A percentile compares a stretch with the other conserved stretches of the same genome.
Evolutionary conservation across 441 rosid genomes (phyloP).

Genomic region (Croton laevigatus): DNA sequence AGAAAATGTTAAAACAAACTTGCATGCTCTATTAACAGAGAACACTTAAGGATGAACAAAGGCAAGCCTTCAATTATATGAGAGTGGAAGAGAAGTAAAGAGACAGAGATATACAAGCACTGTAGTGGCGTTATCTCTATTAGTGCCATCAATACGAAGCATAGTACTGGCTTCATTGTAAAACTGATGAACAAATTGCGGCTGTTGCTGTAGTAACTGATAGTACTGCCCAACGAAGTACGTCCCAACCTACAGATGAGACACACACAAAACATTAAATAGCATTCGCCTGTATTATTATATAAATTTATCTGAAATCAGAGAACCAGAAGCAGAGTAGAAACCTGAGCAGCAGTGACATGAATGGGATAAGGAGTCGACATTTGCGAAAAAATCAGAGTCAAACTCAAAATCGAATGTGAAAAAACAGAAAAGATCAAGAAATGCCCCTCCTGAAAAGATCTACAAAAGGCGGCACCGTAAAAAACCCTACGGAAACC

Average conservation of each 20-base stretch:
- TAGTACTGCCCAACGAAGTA: slow-evolving; percentile 89
- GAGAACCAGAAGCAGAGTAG: not conserved
- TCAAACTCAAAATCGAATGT: not conserved
- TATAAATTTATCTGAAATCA: not conserved
- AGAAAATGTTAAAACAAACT: not conserved
- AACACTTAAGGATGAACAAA: not conserved
- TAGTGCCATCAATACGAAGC: slow-evolving; percentile 69
- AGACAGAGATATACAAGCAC: slow-evolving; percentile 49
- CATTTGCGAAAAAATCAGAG: slow-evolving; percentile 32
- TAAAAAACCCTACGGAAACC: not conserved
- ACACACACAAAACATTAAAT: not conserved
- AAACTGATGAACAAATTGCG: slow-evolving; percentile 71
- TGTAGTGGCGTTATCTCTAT: slow-evolving; percentile 56
- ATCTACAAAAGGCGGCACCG: slow-evolving; percentile 29
- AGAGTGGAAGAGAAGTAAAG: not conserved
- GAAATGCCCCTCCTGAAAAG: slow-evolving; percentile 25
- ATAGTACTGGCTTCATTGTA: slow-evolving; percentile 77
- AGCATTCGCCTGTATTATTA: not conserved
- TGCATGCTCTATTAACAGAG: not conserved
- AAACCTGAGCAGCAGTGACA: slow-evolving; percentile 64
- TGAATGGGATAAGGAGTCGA: slow-evolving; percentile 52
- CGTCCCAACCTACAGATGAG: slow-evolving; percentile 63
- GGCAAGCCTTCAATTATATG: not conserved
- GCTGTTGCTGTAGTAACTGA: slow-evolving; percentile 72
- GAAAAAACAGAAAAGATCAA: slow-evolving; percentile 29